A percentile compares a stretch with the other conserved stretches of the same genome.
Evolutionary conservation across 352 stramenopile species (phyloP).

Genomic region (Phytophthora sp.): DNA sequence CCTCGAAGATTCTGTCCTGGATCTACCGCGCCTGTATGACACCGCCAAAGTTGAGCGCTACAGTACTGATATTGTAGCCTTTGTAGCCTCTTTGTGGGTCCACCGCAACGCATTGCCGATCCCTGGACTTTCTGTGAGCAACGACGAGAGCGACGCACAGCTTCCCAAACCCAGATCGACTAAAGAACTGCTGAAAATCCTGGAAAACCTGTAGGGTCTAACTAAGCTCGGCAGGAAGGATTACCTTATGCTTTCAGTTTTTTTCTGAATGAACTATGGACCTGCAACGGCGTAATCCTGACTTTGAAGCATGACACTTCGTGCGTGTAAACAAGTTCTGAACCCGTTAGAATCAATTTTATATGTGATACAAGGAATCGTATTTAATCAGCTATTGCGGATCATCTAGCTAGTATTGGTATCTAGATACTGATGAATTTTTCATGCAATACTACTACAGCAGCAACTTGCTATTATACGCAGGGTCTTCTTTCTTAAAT

Average conservation of each 20-base stretch:
- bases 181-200: neutral
- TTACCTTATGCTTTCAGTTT: too few relatives aligned
- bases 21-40: slow-evolving; percentile 9
- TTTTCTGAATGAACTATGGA: too few relatives aligned
- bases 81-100: slow-evolving; percentile 5
- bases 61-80: slow-evolving; percentile 2
- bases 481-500: neutral
- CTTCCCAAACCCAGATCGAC: neutral
- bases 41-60: neutral
- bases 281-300: slow-evolving; percentile 9
- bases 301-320: neutral
- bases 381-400: neutral
- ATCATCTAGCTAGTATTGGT: neutral
- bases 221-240: too few relatives aligned
- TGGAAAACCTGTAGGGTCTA: too few relatives aligned
- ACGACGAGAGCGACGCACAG: neutral
- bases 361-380: neutral
- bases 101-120: neutral
- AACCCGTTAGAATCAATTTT: neutral
- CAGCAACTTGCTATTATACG: slow-evolving; percentile 1
- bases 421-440: neutral
- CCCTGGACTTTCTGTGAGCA: slow-evolving; percentile 3
- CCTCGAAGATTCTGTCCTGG: slow-evolving; percentile 13
- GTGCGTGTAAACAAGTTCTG: neutral
- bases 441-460: too few relatives aligned